Base-by-base conservation (phyloP, 257 asterid genomes). In the Anisodus acutangulus region DNA sequence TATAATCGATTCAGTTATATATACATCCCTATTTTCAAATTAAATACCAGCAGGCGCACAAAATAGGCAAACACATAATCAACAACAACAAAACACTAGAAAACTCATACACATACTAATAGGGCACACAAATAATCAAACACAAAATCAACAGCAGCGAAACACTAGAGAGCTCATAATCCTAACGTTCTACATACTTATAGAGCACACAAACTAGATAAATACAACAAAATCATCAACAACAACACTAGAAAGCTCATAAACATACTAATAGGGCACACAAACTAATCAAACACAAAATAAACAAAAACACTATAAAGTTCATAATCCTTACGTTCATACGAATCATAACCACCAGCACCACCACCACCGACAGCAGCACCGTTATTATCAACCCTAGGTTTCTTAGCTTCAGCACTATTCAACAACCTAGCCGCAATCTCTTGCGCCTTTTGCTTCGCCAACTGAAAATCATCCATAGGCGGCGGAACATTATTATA, bases 371-470 rank as follows among this genome's bases (percentile, higher is more conserved):
- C n/a, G n/a, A n/a, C n/a, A 47, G 91, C 93, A 41, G 90, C 87
- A 12, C 93, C 98, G 85, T 93, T 92, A 55, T 94, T 97, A 82
- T 92, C 94, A 84, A 94, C 90, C 58, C 95, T 89, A 79, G 94
- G 89, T 83, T 94, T 95, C 41, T 88, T 87, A 39, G 95, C 91
- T 78, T 95, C 99, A 2, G 93, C 89, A 84, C 43, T 88, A 63
- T 84, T 94, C 88, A 94, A 84, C 55, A 97, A 90, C 85, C 97
- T 90, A 31, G 97, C 95, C 12, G 99, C 99, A 66, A 95, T 93
- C 88, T 93, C 98, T 85, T 94, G 99, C 49, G 98, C 98, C 88
- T 91, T 95, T 89, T 91, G 99, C 82, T 95, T 95, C 51, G 99
- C 99, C 58, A 90, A 70, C 91, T 94, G 97, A 86, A 95, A 91